Conservation (phyloP, 1,284 basidiomycete species). For the Erythrobasidium hasegawianum region DNA sequence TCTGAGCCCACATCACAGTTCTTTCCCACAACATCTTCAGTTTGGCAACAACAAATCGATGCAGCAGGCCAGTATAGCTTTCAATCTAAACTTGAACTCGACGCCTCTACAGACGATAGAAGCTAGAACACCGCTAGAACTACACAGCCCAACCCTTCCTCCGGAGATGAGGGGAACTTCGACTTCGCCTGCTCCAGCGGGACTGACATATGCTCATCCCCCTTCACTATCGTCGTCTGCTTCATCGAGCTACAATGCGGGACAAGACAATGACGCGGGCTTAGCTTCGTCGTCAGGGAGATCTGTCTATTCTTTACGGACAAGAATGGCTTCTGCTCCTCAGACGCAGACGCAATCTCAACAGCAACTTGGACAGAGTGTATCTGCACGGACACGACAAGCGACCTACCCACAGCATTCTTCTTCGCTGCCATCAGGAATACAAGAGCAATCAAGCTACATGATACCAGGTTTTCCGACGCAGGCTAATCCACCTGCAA, state of each 20-base stretch:
- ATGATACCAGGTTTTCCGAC: background rate
- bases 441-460: background rate
- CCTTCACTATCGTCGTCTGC: no score
- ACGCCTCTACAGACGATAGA: constrained; percentile 2
- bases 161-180: background rate
- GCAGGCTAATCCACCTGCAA: background rate
- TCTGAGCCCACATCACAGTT: background rate
- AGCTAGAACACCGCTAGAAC: background rate
- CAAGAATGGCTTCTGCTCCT: constrained; percentile 10
- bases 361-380: no score
- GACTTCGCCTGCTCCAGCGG: background rate
- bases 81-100: constrained; percentile 23
- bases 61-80: constrained; percentile 27
- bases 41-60: background rate
- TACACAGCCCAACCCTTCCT: background rate
- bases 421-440: background rate
- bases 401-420: background rate
- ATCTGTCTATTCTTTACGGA: background rate
- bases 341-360: background rate
- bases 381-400: background rate
- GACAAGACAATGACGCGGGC: background rate
- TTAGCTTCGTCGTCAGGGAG: no score
- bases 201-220: no score
- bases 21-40: background rate
- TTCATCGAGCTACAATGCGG: no score